A percentile compares a stretch with the other conserved stretches of the same genome.
Evolutionary conservation across 2,329 filamentous ascomycete genomes (phyloP).

Genomic region (Colletotrichum graminicola): DNA sequence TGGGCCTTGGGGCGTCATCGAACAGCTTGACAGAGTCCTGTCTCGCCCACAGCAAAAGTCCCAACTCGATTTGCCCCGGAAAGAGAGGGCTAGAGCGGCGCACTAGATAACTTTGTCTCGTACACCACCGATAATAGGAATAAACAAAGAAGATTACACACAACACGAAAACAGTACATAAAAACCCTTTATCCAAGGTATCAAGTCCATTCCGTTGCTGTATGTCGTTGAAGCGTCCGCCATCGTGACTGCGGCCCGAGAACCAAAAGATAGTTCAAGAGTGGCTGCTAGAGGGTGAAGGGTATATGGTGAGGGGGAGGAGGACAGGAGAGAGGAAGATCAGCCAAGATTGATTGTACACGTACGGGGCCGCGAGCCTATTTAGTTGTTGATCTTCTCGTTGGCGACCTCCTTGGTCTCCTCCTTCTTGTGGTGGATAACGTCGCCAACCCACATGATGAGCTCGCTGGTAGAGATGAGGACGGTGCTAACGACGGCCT

Average conservation of each 20-base stretch:
- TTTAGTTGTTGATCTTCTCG: slow-evolving; percentile 63
- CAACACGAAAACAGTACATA: slow-evolving; percentile 18
- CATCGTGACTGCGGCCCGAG: slow-evolving; percentile 30
- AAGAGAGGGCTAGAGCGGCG: slow-evolving; percentile 6
- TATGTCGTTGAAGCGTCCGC: slow-evolving; percentile 40
- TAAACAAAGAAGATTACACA: slow-evolving; percentile 33
- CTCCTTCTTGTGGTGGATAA: slow-evolving; percentile 72
- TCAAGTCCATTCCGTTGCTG: slow-evolving; percentile 38
- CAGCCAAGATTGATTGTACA: slow-evolving; percentile 10
- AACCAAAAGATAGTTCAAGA: slow-evolving; percentile 21
- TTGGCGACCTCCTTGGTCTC: slow-evolving; percentile 67
- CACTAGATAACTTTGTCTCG: slow-evolving; percentile 13
- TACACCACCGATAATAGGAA: slow-evolving; percentile 26
- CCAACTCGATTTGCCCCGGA: not conserved
- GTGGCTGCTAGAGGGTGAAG: slow-evolving; percentile 16
- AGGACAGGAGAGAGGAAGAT: not conserved
- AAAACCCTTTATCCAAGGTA: slow-evolving; percentile 38
- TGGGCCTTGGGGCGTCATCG: not conserved
- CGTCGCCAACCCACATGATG: slow-evolving; percentile 69
- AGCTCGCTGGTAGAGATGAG: slow-evolving; percentile 76
- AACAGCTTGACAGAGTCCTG: slow-evolving; percentile 2
- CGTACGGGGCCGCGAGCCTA: slow-evolving; percentile 1
- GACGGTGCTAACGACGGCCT: slow-evolving; percentile 76
- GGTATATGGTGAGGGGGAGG: slow-evolving; percentile 34
- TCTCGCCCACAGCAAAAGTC: not conserved